Base-by-base conservation (phyloP, 352 stramenopile genomes). In the Pythium folliculosum region DNA sequence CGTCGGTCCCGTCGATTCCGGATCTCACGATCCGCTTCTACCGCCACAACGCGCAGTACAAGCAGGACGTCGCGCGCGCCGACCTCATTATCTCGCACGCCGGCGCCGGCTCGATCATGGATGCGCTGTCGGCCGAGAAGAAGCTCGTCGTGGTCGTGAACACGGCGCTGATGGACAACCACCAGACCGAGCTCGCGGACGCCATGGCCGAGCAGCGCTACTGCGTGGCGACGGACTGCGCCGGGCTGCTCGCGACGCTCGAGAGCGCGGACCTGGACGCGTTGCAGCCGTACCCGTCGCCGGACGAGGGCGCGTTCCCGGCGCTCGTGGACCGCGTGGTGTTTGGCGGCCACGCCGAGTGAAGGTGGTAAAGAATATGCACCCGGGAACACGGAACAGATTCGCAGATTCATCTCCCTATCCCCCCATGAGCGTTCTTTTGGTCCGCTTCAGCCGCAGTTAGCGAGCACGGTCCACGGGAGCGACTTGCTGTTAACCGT, bases 61-160 rank as follows among this genome's bases (percentile, higher is more conserved):
- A 92, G 43, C 58, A 79, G 23, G 94, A 99, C 76, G 98, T 99
- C 72, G 76, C 75, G 25, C 32, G 61, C 9, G 95, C 97, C 21
- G 92, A 98, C 68, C 79, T 99, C 47, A 88, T 99, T 56, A 86
- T 99, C 51, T 98, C 88, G 63, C 97, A 99, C 77, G 97, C 95
- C 0, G 95, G 96, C 37, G 95, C 96, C 17, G 95, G 95, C 9
- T 98, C 90, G 25, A 89, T 98, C 56, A 97, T 98, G 84, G 96
- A 98, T 76, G 86, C 83, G 44, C 80, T 97, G 27, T 77, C 84
- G 19, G 69, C 86, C 56, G 65, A 70, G 17, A 97, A 97, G 75
- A 81, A 83, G 69, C 77, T 97, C 27, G 73, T 97, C 25, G 96
- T 98, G 7, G 94, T 99, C 7, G 96, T 98, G 12, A 99, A 99